A percentile compares a stretch with the other conserved stretches of the same genome.
Conservation (phyloP, 2,329 filamentous ascomycete species). For the Colletotrichum graminicola region DNA sequence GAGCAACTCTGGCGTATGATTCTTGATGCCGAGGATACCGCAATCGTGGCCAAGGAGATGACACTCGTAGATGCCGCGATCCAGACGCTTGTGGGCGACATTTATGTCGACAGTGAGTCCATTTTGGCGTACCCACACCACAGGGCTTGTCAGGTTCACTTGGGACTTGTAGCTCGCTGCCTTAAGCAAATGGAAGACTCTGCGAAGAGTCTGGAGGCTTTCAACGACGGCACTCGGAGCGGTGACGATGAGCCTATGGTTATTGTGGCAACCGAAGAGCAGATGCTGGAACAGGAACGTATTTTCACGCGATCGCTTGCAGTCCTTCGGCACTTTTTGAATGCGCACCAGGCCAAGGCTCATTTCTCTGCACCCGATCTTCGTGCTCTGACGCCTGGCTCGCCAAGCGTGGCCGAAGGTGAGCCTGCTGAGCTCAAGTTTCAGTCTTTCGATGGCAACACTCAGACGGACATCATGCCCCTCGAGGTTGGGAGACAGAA, state of each 20-base stretch:
- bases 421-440: constrained; percentile 77
- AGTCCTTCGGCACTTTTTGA: constrained; percentile 76
- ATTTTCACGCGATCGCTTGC: constrained; percentile 77
- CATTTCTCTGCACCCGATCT: constrained; percentile 71
- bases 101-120: constrained; percentile 74
- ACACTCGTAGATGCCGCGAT: constrained; percentile 72
- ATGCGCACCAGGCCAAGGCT: constrained; percentile 71
- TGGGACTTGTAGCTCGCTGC: constrained; percentile 79
- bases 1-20: constrained; percentile 89
- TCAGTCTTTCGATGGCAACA: constrained; percentile 76
- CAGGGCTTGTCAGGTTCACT: constrained; percentile 70
- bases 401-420: constrained; percentile 68
- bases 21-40: constrained; percentile 73
- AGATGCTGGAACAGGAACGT: constrained; percentile 67
- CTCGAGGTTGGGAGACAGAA: constrained; percentile 78
- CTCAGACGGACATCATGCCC: constrained; percentile 69
- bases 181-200: constrained; percentile 76
- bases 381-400: constrained; percentile 64
- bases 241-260: constrained; percentile 67
- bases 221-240: constrained; percentile 56
- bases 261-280: constrained; percentile 60
- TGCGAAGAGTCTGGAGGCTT: constrained; percentile 67
- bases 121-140: constrained; percentile 63
- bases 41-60: constrained; percentile 56
- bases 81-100: constrained; percentile 74